Evolutionary conservation across 306 rosid genomes (phyloP), one percentile per base, ranked within the genome.

Genomic region (Begonia peltatifolia): DNA sequence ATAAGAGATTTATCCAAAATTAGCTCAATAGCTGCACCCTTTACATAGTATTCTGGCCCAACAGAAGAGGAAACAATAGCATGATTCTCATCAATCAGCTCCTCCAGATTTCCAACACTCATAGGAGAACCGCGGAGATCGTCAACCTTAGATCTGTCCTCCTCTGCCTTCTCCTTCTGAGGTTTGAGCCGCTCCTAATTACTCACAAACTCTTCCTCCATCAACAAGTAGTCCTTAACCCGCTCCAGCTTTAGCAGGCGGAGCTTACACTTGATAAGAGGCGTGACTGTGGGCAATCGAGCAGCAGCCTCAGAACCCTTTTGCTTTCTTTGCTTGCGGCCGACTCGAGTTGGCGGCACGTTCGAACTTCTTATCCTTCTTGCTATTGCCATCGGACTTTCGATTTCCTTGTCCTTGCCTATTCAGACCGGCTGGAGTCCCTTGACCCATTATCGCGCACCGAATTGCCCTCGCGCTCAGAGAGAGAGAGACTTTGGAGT

Each of bases 41-140:
- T n/a, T n/a, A n/a, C 99, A 54, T 90, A 90, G 49, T 90, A 90
- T 66, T 90, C 99, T 0, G 99, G 99, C 6, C 99, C 99, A 35
- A 90, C 99, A 10, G 99, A 90, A 2, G 95, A 86, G 6, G 99
- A 90, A 60, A 90, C 99, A 35, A 86, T 90, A 6, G 99, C 99
- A 11, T 90, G 99, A 14, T 79, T 90, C 86, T 90, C 99, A 35
- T 90, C 99, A 30, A 90, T 90, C 9, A 90, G 74, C 61, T 90
- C 99, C 55, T 90, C 99, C 6, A 90, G 69, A 50, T 86, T 90
- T 0, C 99, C 99, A 9, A 90, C 99, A 47, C 95, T 85, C 99
- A 90, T 90, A 2, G 99, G 99, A 12, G 99, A 83, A 7, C 99
- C 99, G 9, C 99, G 66, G 16, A 90, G 95, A 46, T 90, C 99